A percentile compares a stretch with the other conserved stretches of the same genome.
Conservation (phyloP, 2,329 filamentous ascomycete genomes). For the Aspergillus spinulosporus region DNA sequence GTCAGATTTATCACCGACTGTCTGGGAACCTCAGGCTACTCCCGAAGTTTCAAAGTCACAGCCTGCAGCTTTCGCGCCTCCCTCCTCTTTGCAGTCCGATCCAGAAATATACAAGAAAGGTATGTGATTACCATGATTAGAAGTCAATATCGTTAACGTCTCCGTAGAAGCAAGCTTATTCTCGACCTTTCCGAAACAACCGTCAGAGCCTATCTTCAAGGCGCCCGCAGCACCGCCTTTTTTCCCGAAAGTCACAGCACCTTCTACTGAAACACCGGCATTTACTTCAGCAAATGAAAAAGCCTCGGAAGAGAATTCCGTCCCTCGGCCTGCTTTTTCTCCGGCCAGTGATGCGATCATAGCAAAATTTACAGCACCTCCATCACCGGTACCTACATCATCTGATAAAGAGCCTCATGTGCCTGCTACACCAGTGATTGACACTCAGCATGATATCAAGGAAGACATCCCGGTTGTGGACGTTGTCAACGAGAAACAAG, state of each 20-base stretch:
- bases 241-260: not conserved
- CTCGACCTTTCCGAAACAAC: not conserved
- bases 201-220: not conserved
- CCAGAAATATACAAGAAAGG: slow-evolving; percentile 15
- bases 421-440: not conserved
- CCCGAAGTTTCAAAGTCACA: not conserved
- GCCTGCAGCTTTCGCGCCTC: slow-evolving; percentile 4
- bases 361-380: not conserved
- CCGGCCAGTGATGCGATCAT: not conserved
- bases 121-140: slow-evolving; percentile 8
- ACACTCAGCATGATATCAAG: not conserved
- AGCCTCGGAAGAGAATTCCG: not conserved
- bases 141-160: not conserved
- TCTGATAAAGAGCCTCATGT: not conserved
- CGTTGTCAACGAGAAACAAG: not conserved
- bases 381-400: not conserved
- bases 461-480: not conserved
- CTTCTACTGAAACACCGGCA: not conserved
- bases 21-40: not conserved
- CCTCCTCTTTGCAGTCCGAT: slow-evolving; percentile 6
- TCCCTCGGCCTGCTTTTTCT: not conserved
- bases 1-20: not conserved
- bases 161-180: slow-evolving; percentile 9
- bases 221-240: not conserved
- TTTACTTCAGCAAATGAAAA: not conserved